phyloP scores from a whole-genome alignment of 2,329 filamentous ascomycete genomes.

The Fusarium chaquense region DNA sequence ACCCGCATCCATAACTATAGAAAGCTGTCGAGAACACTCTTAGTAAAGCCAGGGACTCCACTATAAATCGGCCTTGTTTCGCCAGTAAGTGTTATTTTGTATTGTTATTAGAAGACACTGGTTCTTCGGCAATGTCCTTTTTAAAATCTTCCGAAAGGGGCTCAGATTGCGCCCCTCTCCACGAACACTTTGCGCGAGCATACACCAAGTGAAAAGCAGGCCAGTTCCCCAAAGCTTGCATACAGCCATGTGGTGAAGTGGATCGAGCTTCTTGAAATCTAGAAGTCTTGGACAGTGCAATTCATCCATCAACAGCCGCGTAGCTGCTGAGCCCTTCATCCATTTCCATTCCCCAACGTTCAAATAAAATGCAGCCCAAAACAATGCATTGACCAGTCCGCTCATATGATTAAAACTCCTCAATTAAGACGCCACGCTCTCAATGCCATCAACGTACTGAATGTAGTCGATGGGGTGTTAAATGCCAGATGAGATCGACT shows the following conservation, averaged over 20 bases:
- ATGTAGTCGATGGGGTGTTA: slow-evolving; percentile 42
- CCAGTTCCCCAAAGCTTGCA: background rate
- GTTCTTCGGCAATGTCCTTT: background rate
- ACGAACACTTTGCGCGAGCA: background rate
- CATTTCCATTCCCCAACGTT: slow-evolving; percentile 29
- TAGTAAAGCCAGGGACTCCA: background rate
- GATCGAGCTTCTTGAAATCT: slow-evolving; percentile 8
- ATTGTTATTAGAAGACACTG: background rate
- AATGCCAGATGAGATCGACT: slow-evolving; percentile 38
- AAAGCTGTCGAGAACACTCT: background rate
- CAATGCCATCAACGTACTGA: slow-evolving; percentile 49
- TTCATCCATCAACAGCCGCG: slow-evolving; percentile 7
- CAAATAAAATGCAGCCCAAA: slow-evolving; percentile 43
- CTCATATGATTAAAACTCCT: slow-evolving; percentile 47
- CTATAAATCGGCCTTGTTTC: background rate
- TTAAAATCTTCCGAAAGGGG: background rate
- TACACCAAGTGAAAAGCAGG: slow-evolving; percentile 1
- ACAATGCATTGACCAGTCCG: slow-evolving; percentile 43
- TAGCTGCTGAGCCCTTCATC: slow-evolving; percentile 9
- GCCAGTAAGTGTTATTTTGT: slow-evolving; percentile 4
- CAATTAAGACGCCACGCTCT: slow-evolving; percentile 52
- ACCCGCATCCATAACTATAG: background rate
- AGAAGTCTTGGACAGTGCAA: slow-evolving; percentile 16
- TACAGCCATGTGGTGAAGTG: background rate
- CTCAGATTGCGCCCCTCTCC: background rate